phyloP scores from a whole-genome alignment of 371 early-diverging fungal genomes.

The Apophysomyces variabilis region DNA sequence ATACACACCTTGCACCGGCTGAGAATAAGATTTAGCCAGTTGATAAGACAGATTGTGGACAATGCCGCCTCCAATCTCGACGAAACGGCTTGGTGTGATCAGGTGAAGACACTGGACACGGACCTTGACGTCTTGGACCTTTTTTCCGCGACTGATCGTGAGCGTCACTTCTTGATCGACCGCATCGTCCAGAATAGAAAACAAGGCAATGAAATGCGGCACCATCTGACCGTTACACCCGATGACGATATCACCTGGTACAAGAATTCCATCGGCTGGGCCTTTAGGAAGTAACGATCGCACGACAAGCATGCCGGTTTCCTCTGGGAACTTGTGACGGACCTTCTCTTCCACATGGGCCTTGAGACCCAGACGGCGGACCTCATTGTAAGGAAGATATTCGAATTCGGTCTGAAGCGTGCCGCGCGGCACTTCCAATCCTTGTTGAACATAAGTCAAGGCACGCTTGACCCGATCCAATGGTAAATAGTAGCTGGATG shows the following conservation, averaged over 20 bases:
- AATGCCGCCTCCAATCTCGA: slow-evolving; percentile 87
- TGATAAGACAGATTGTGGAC: slow-evolving; percentile 87
- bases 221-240: slow-evolving; percentile 64
- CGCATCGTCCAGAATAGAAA: slow-evolving; percentile 65
- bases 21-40: slow-evolving; percentile 75
- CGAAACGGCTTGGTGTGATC: slow-evolving; percentile 71
- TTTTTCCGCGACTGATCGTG: slow-evolving; percentile 73
- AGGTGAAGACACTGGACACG: slow-evolving; percentile 77
- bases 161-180: slow-evolving; percentile 66
- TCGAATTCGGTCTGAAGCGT: slow-evolving; percentile 76
- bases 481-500: slow-evolving; percentile 62
- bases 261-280: slow-evolving; percentile 65
- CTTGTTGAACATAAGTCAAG: slow-evolving; percentile 61
- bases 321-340: slow-evolving; percentile 61
- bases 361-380: slow-evolving; percentile 63
- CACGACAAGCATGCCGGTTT: slow-evolving; percentile 80
- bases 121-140: slow-evolving; percentile 55
- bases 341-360: slow-evolving; percentile 66
- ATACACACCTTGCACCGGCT: slow-evolving; percentile 81
- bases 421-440: slow-evolving; percentile 70
- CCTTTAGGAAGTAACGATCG: slow-evolving; percentile 75
- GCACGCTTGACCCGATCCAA: slow-evolving; percentile 71
- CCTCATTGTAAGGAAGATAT: slow-evolving; percentile 65
- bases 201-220: slow-evolving; percentile 74
- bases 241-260: slow-evolving; percentile 76